Evolutionary conservation across 352 stramenopile species (phyloP).

Genomic region (Pythium brassicae): DNA sequence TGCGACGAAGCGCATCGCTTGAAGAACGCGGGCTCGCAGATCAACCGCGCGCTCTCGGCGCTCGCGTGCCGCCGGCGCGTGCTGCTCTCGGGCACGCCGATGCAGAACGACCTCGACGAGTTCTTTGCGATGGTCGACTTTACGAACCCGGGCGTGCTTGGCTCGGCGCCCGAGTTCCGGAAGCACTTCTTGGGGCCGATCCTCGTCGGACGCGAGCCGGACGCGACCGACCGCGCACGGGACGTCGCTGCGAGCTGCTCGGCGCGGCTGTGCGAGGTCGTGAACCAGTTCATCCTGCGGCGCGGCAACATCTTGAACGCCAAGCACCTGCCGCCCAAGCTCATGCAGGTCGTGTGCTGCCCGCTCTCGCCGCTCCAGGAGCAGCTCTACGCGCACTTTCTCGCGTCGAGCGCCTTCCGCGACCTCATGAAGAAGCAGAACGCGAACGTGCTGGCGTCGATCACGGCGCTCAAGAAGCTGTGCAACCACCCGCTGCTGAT

Average conservation of each 20-base stretch:
- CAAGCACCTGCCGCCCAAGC: constrained; percentile 97
- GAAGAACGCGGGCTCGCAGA: constrained; percentile 97
- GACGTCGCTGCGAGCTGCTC: constrained; percentile 84
- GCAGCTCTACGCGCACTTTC: constrained; percentile 95
- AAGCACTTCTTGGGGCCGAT: constrained; percentile 91
- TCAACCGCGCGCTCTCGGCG: constrained; percentile 73
- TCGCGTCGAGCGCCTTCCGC: constrained; percentile 92
- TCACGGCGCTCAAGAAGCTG: constrained; percentile 95
- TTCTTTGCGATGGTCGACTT: constrained; percentile 98
- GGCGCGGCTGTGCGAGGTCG: constrained; percentile 93
- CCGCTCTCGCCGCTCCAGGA: constrained; percentile 95
- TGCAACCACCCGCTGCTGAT: constrained; percentile 97
- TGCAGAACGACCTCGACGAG: constrained; percentile 99
- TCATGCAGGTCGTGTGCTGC: constrained; percentile 99
- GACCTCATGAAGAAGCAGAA: constrained; percentile 96
- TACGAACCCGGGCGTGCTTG: constrained; percentile 84
- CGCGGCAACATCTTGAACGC: constrained; percentile 98
- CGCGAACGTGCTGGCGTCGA: constrained; percentile 80
- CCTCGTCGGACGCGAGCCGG: constrained; percentile 85
- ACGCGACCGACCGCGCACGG: constrained; percentile 82
- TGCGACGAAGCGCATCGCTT: constrained; percentile 98
- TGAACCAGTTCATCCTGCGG: constrained; percentile 98
- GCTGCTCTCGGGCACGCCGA: constrained; percentile 96
- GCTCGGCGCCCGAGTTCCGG: constrained; percentile 87
- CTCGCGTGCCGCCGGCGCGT: constrained; percentile 90